phyloP scores from a whole-genome alignment of 2,329 filamentous ascomycete genomes.

The Colletotrichum tabaci region DNA sequence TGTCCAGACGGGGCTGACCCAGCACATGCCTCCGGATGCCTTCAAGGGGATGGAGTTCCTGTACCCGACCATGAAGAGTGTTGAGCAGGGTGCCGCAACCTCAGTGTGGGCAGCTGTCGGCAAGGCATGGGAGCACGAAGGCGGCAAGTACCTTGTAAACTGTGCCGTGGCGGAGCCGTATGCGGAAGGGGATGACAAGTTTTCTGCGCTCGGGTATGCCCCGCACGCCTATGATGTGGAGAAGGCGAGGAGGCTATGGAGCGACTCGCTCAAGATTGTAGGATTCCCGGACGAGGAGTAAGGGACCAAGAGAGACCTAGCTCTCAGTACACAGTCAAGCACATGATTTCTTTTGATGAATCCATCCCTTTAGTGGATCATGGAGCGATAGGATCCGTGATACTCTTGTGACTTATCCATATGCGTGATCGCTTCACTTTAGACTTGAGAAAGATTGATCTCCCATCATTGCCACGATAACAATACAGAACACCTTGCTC shows the following conservation, averaged over 20 bases:
- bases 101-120: constrained; percentile 60
- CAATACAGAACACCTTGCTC: too few relatives aligned
- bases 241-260: constrained; percentile 23
- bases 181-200: constrained; percentile 23
- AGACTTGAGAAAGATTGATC: too few relatives aligned
- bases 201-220: constrained; percentile 1
- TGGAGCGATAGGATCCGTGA: constrained; percentile 13
- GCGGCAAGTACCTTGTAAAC: constrained; percentile 62
- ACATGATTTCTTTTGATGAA: not conserved
- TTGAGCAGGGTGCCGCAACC: constrained; percentile 64
- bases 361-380: not conserved
- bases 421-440: too few relatives aligned
- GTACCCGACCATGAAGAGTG: constrained; percentile 33
- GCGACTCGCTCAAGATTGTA: constrained; percentile 32
- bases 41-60: constrained; percentile 32
- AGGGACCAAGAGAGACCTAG: not conserved
- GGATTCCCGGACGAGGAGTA: constrained; percentile 32
- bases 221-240: constrained; percentile 8
- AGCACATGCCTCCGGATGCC: constrained; percentile 17
- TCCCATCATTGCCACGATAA: too few relatives aligned
- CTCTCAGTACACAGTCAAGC: not conserved
- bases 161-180: constrained; percentile 48
- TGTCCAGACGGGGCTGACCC: constrained; percentile 49
- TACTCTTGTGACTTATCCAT: constrained; percentile 30
- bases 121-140: constrained; percentile 59